phyloP scores from a whole-genome alignment of 768 basidiomycete genomes.

The Botryobasidium botryosum region DNA sequence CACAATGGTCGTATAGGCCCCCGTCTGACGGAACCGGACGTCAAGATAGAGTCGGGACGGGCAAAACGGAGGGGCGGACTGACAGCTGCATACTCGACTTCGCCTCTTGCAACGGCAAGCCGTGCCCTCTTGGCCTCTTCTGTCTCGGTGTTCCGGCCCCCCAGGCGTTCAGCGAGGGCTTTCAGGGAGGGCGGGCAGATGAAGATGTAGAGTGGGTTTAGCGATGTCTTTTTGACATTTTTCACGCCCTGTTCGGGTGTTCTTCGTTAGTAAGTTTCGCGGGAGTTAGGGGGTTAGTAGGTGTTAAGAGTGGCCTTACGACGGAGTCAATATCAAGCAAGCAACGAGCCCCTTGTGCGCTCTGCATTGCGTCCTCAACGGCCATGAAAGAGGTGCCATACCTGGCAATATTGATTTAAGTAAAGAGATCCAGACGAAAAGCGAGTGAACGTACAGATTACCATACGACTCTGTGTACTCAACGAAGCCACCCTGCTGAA shows the following conservation, averaged over 20 bases:
- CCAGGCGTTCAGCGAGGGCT: constrained; percentile 22
- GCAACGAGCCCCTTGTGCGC: constrained; percentile 22
- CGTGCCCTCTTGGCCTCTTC: constrained; percentile 20
- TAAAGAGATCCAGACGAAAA: too few relatives aligned
- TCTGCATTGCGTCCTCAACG: constrained; percentile 21
- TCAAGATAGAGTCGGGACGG: not conserved
- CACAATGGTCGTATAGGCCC: constrained; percentile 24
- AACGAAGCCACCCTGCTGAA: constrained; percentile 27
- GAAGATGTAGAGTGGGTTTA: constrained; percentile 29
- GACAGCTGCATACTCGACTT: constrained; percentile 26
- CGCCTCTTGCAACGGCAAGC: constrained; percentile 23
- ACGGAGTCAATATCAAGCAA: constrained; percentile 33
- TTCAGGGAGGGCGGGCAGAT: constrained; percentile 27
- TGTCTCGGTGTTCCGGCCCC: constrained; percentile 28
- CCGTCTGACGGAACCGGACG: constrained; percentile 2
- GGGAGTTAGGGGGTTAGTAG: not conserved
- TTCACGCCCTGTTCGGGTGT: constrained; percentile 23
- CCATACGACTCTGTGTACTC: constrained; percentile 31
- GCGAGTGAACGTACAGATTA: constrained; percentile 22
- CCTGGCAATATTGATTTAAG: constrained; percentile 9
- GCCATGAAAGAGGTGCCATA: constrained; percentile 28
- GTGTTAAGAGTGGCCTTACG: constrained; percentile 12
- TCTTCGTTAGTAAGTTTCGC: too few relatives aligned
- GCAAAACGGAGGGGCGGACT: constrained; percentile 10
- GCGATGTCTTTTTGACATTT: constrained; percentile 24